A percentile compares a stretch with the other conserved stretches of the same genome.
These are phyloP conservation scores for Francoa sonchifolia DNA, from an alignment of 441 rosid genomes.

Conservation along the genomic window DNA sequence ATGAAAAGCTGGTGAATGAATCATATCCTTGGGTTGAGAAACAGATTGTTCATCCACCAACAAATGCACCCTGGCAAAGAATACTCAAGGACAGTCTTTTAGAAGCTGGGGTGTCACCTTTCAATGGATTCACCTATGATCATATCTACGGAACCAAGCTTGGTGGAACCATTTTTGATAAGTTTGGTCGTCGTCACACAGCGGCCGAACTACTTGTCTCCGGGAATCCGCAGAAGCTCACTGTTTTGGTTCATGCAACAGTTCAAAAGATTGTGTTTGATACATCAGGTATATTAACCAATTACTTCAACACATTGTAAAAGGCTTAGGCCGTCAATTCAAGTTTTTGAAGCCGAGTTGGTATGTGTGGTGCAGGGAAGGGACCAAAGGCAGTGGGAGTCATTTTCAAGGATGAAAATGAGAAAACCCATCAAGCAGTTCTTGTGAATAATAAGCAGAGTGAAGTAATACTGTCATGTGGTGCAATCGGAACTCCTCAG, in stretches of 20 bases:
- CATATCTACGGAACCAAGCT: conserved; percentile 81
- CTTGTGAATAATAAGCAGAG: conserved; percentile 39
- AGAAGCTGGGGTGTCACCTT: conserved; percentile 73
- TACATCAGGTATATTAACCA: conserved; percentile 28
- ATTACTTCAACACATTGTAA: background rate
- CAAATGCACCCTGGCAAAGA: conserved; percentile 59
- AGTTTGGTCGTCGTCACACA: conserved; percentile 80
- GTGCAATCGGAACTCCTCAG: conserved; percentile 90
- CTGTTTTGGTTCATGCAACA: conserved; percentile 67
- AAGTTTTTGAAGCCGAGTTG: background rate
- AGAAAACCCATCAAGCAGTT: conserved; percentile 50
- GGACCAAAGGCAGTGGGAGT: conserved; percentile 70
- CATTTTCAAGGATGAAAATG: conserved; percentile 79
- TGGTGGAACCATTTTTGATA: conserved; percentile 87
- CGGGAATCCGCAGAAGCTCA: conserved; percentile 53
- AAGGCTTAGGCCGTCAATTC: background rate
- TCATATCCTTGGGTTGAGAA: conserved; percentile 88
- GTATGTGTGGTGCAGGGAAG: conserved; percentile 25
- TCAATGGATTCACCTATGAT: conserved; percentile 80
- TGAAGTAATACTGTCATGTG: conserved; percentile 71
- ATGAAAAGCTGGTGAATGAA: conserved; percentile 65
- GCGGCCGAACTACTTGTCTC: conserved; percentile 80
- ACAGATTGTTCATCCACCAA: conserved; percentile 58
- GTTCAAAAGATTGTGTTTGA: conserved; percentile 74
- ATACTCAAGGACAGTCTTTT: conserved; percentile 67